These are phyloP conservation scores for Globisporangium abappressorium DNA, from an alignment of 352 stramenopile genomes.

Conservation along the genomic window DNA sequence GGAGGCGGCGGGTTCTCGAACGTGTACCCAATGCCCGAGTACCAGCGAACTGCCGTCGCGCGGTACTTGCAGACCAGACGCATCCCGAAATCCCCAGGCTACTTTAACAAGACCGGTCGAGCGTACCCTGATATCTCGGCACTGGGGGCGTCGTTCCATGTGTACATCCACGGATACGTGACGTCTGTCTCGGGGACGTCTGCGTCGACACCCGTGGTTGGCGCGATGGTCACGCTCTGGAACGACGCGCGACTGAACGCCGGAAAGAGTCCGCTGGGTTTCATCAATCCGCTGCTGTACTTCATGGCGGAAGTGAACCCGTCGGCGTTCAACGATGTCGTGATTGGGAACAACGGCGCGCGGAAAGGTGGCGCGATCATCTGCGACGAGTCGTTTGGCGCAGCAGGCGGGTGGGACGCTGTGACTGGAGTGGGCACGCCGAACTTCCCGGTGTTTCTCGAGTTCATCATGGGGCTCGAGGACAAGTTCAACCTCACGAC, in stretches of 20 bases:
- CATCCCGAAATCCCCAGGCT: conserved; percentile 40
- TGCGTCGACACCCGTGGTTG: conserved; percentile 79
- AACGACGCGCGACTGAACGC: conserved; percentile 82
- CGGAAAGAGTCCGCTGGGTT: conserved; percentile 80
- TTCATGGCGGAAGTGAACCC: conserved; percentile 53
- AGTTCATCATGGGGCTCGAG: conserved; percentile 50
- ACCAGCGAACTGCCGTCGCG: conserved; percentile 62
- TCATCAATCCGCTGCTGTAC: conserved; percentile 87
- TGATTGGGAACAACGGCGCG: conserved; percentile 80
- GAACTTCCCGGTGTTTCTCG: conserved; percentile 70
- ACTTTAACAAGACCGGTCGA: conserved; percentile 83
- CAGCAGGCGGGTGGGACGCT: conserved; percentile 85
- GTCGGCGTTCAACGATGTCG: conserved; percentile 82
- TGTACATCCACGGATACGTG: conserved; percentile 50
- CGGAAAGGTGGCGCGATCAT: conserved; percentile 32
- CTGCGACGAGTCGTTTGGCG: conserved; percentile 83
- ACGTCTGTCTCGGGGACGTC: conserved; percentile 79
- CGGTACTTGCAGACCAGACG: conserved; percentile 59
- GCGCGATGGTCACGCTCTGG: conserved; percentile 85
- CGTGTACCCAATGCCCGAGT: conserved; percentile 67
- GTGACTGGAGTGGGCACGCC: conserved; percentile 82
- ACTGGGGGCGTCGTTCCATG: conserved; percentile 64
- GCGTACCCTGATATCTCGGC: conserved; percentile 89
- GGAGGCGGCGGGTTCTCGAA: conserved; percentile 88
- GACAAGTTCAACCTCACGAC: conserved; percentile 49